Evolutionary conservation across 164 flowering plant genomes (phyloP).

Genomic region (Sedum album): DNA sequence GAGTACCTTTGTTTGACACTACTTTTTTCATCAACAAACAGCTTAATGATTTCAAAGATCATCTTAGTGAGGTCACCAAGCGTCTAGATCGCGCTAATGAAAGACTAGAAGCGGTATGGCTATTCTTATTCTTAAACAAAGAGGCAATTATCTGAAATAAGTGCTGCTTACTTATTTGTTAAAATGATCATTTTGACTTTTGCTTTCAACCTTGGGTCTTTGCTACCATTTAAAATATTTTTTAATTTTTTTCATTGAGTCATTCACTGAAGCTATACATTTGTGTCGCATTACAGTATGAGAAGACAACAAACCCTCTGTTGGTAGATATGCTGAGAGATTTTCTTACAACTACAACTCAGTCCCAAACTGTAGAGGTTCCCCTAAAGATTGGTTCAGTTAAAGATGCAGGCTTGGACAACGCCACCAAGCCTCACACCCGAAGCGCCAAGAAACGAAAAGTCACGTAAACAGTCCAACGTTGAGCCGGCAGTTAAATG

Average conservation of each 20-base stretch:
- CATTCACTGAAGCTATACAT: neutral
- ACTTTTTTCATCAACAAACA: neutral
- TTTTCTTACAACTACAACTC: neutral
- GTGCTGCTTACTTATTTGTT: neutral
- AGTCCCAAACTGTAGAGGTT: neutral
- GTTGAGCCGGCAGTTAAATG: too few relatives aligned
- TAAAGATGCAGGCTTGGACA: neutral
- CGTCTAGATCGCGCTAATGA: neutral
- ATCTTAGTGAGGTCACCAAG: neutral
- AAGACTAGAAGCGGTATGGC: conserved; percentile 1
- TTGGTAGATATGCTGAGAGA: neutral
- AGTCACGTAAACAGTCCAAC: neutral
- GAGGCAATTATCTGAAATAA: too few relatives aligned
- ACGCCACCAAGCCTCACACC: neutral
- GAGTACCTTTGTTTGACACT: neutral
- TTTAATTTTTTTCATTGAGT: neutral
- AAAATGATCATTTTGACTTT: too few relatives aligned
- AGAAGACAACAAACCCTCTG: neutral
- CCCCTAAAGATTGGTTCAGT: neutral
- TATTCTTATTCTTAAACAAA: too few relatives aligned
- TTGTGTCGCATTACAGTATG: neutral
- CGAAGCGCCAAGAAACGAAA: neutral
- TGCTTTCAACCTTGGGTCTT: too few relatives aligned
- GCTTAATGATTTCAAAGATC: neutral
- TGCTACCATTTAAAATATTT: neutral